Base-by-base conservation (phyloP, 2,329 filamentous ascomycete genomes). In the Colletotrichum orchidophilum region DNA sequence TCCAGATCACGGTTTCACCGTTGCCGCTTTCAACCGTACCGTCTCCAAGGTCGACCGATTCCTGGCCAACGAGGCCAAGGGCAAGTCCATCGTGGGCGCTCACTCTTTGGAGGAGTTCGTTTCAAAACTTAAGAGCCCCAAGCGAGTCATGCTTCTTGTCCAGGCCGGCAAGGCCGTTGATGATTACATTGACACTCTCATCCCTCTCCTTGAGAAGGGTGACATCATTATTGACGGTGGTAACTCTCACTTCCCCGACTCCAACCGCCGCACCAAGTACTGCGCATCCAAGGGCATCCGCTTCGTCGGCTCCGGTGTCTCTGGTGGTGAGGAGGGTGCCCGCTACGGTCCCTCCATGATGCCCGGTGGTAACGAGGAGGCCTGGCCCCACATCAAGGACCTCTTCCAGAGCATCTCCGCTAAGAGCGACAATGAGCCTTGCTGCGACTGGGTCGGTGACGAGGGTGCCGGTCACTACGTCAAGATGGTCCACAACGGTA, bases 401-500 rank as follows among this genome's bases (percentile, higher is more conserved):
- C 94, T 99, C 81, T 97, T 99, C 90, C 96, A 99, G 88, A 91
- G 91, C 87, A 97, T 99, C 82, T 90, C 96, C 75, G 96, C 96
- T 84, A 98, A 99, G 92, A 97, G 94, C 84, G 96, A 98, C 80
- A 92, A 92, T 80, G 96, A 99, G 90, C 87, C 96, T 76, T 99
- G 96, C 92, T 99, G 96, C 83, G 96, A 99, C 86, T 99, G 96
- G 96, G 96, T 99, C 79, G 96, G 96, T 87, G 96, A 98, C 86
- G 95, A 98, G 85, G 96, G 96, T 91, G 94, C 96, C 86, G 96
- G 96, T 79, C 96, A 99, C 92, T 99, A 98, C 90, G 96, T 99
- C 89, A 99, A 99, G 94, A 99, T 99, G 96, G 96, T 99, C 75
- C 96, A 99, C 93, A 99, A 99, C 87, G 96, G 96, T 90, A 99